Conservation (phyloP, 1,139 yeast genomes). For the Candida pseudoviswanathii region DNA sequence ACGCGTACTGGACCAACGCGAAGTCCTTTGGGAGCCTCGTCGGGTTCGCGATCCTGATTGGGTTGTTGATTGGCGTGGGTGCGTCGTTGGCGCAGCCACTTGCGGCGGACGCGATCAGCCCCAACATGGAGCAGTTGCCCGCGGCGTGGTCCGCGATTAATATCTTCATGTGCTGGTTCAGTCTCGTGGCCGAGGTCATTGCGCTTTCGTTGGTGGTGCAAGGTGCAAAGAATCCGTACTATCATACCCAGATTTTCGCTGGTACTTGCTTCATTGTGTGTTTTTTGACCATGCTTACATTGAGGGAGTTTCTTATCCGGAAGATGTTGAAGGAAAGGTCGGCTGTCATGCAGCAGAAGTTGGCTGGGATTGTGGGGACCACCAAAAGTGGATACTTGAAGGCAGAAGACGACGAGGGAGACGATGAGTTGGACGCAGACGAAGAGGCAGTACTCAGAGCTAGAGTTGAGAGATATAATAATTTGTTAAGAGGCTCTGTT, state of each 20-base stretch:
- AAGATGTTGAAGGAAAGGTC: slow-evolving; percentile 18
- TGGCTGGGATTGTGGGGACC: slow-evolving; percentile 8
- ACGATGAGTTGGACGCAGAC: slow-evolving; percentile 11
- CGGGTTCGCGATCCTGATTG: slow-evolving; percentile 55
- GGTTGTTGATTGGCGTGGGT: slow-evolving; percentile 63
- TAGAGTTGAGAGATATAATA: slow-evolving; percentile 24
- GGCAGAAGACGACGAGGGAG: slow-evolving; percentile 6
- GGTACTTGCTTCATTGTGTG: slow-evolving; percentile 48
- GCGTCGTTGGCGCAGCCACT: slow-evolving; percentile 63
- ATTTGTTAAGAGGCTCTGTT: slow-evolving; percentile 16
- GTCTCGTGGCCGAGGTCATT: slow-evolving; percentile 52
- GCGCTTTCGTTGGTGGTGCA: slow-evolving; percentile 45
- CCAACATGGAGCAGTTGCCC: slow-evolving; percentile 45
- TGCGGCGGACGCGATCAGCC: slow-evolving; percentile 55
- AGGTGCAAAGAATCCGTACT: slow-evolving; percentile 43
- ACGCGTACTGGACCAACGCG: slow-evolving; percentile 60
- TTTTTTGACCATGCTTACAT: slow-evolving; percentile 27
- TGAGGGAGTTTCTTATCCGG: slow-evolving; percentile 34
- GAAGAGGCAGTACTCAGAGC: slow-evolving; percentile 18
- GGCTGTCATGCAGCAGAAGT: slow-evolving; percentile 11
- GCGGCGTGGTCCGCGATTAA: slow-evolving; percentile 65
- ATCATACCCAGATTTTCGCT: slow-evolving; percentile 62
- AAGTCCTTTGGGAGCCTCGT: slow-evolving; percentile 51
- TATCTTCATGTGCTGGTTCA: slow-evolving; percentile 44
- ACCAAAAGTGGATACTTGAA: slow-evolving; percentile 15